phyloP scores from a whole-genome alignment of 441 rosid genomes.

The Euphorbia celastroides region DNA sequence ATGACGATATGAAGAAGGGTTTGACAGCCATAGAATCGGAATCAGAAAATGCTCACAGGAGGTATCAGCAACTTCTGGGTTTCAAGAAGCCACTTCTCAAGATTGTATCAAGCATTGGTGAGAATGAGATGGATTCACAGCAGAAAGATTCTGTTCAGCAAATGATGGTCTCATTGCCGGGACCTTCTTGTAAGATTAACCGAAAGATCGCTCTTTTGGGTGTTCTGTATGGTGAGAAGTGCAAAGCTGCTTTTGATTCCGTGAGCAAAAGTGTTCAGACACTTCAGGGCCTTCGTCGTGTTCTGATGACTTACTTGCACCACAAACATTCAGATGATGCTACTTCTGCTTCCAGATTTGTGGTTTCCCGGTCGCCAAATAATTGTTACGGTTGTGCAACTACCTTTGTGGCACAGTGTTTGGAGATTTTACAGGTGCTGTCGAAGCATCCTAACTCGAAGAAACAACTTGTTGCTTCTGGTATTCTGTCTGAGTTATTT shows the following conservation, averaged over 20 bases:
- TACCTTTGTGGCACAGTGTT: conserved; percentile 96
- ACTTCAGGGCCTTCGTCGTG: conserved; percentile 97
- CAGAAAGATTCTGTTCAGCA: conserved; percentile 99
- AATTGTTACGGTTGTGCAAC: conserved; percentile 99
- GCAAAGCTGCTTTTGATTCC: conserved; percentile 99
- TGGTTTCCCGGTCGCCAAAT: conserved; percentile 89
- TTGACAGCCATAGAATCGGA: conserved; percentile 98
- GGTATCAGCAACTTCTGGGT: conserved; percentile 99
- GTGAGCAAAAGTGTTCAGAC: conserved; percentile 99
- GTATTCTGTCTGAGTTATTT: conserved; percentile 88
- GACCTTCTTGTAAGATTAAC: conserved; percentile 99
- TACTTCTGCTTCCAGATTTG: conserved; percentile 68
- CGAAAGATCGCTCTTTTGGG: conserved; percentile 99
- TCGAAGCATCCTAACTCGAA: conserved; percentile 78
- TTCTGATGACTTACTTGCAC: conserved; percentile 97
- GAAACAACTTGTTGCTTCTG: conserved; percentile 94
- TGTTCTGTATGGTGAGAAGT: conserved; percentile 99
- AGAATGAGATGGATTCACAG: conserved; percentile 98
- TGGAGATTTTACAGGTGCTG: conserved; percentile 87
- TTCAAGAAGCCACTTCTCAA: conserved; percentile 99
- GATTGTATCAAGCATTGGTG: conserved; percentile 99
- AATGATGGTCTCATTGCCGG: conserved; percentile 99
- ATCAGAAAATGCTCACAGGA: conserved; percentile 99
- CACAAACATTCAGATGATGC: conserved; percentile 78
- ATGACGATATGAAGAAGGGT: conserved; percentile 99